A percentile compares a stretch with the other conserved stretches of the same genome.
Evolutionary conservation across 1,139 yeast species (phyloP).

Genomic region (Candida sp.): DNA sequence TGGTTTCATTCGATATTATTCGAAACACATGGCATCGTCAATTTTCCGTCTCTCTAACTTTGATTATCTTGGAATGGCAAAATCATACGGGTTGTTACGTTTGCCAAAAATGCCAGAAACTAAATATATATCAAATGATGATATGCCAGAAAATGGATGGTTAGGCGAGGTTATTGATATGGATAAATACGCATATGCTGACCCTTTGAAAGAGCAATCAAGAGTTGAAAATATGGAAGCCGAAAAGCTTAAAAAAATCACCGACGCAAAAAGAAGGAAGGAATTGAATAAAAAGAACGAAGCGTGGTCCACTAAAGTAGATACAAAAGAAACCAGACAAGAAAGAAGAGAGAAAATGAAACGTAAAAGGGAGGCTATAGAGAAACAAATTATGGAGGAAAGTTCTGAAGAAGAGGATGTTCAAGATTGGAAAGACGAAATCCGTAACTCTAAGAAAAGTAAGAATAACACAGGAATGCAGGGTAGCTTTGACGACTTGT

Average conservation of each 20-base stretch:
- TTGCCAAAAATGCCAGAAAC: constrained; percentile 96
- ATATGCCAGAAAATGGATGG: constrained; percentile 70
- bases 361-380: constrained; percentile 61
- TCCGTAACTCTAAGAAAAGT: constrained; percentile 59
- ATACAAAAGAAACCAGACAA: constrained; percentile 59
- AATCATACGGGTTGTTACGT: constrained; percentile 74
- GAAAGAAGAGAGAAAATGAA: constrained; percentile 64
- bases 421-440: constrained; percentile 87
- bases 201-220: constrained; percentile 58
- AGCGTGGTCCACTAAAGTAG: constrained; percentile 78
- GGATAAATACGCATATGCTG: constrained; percentile 64
- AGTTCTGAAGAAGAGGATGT: constrained; percentile 47
- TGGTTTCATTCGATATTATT: constrained; percentile 77
- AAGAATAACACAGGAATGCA: constrained; percentile 41
- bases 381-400: constrained; percentile 49
- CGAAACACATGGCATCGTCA: constrained; percentile 88
- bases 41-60: constrained; percentile 74
- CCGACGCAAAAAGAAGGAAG: constrained; percentile 47
- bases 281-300: constrained; percentile 51
- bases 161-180: constrained; percentile 58
- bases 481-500: constrained; percentile 74
- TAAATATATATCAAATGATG: constrained; percentile 42
- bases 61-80: constrained; percentile 72
- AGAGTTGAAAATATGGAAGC: constrained; percentile 58
- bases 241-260: constrained; percentile 39